Conservation (phyloP, 2,329 filamentous ascomycete species). For the Ophiocordyceps camponoti-leonardi region DNA sequence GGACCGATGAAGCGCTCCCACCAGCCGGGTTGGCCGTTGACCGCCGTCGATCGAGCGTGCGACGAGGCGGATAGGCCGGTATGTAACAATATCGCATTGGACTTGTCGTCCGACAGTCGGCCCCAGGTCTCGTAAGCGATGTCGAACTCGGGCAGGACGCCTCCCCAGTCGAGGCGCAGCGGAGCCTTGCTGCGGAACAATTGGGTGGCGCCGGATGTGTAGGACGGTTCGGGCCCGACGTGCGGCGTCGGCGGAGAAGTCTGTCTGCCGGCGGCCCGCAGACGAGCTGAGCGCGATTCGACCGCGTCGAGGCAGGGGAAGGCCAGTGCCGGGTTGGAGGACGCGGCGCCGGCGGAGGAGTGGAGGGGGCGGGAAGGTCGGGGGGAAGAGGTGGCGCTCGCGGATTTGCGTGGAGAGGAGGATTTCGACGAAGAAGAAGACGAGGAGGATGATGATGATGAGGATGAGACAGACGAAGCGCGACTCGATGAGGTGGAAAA, state of each 20-base stretch:
- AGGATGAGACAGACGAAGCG: neutral
- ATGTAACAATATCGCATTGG: conserved; percentile 81
- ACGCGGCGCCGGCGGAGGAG: conserved; percentile 2
- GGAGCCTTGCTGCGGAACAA: conserved; percentile 58
- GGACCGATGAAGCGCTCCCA: conserved; percentile 98
- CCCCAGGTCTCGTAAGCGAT: conserved; percentile 94
- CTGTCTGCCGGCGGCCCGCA: conserved; percentile 25
- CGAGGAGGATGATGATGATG: too few relatives aligned
- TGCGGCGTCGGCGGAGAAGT: conserved; percentile 28
- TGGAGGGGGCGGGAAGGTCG: neutral
- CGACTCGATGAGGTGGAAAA: neutral
- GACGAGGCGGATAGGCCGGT: conserved; percentile 95
- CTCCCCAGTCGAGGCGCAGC: conserved; percentile 84
- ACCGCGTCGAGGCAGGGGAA: conserved; percentile 82
- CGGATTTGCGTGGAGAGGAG: neutral
- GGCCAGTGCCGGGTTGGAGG: conserved; percentile 61
- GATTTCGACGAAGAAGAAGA: neutral
- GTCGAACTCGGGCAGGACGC: conserved; percentile 72
- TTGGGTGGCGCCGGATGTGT: conserved; percentile 76
- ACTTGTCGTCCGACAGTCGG: conserved; percentile 56
- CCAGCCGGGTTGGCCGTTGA: conserved; percentile 83
- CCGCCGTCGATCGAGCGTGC: conserved; percentile 80
- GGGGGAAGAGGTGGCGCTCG: neutral
- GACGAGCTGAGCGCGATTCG: conserved; percentile 58
- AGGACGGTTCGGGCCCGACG: conserved; percentile 80